These are phyloP conservation scores for Naumovozyma dairenensis DNA, from an alignment of 805 yeast species.

Conservation along the genomic window DNA sequence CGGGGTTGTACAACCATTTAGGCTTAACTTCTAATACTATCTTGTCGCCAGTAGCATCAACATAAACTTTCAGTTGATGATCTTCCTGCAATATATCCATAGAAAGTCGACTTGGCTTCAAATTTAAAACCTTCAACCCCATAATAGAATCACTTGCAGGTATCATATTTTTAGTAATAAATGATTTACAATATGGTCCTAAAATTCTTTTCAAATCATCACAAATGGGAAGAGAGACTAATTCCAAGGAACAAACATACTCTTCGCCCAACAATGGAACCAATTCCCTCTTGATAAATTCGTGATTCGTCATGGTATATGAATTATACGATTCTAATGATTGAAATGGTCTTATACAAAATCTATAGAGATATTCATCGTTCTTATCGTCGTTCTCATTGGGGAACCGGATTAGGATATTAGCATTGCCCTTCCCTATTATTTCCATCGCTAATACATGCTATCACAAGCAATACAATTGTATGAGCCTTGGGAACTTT, in stretches of 20 bases:
- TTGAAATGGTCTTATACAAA: constrained; percentile 14
- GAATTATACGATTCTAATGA: constrained; percentile 15
- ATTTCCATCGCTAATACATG: constrained; percentile 8
- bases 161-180: background rate
- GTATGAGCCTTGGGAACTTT: too few species aligned
- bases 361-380: constrained; percentile 13
- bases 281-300: constrained; percentile 8
- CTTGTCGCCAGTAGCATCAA: background rate
- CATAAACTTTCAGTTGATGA: constrained; percentile 19
- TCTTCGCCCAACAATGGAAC: constrained; percentile 9
- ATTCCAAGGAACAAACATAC: constrained; percentile 7
- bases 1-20: constrained; percentile 21
- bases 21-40: constrained; percentile 26
- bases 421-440: constrained; percentile 23
- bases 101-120: constrained; percentile 5
- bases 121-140: constrained; percentile 14
- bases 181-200: constrained; percentile 1
- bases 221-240: constrained; percentile 3
- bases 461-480: too few species aligned
- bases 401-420: constrained; percentile 14
- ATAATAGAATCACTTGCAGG: constrained; percentile 8
- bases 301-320: constrained; percentile 13
- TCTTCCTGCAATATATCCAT: constrained; percentile 8
- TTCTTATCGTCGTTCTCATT: constrained; percentile 3
- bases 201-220: background rate